Conservation (phyloP, 2,329 filamentous ascomycete genomes). For the Beauveria brongniartii region DNA sequence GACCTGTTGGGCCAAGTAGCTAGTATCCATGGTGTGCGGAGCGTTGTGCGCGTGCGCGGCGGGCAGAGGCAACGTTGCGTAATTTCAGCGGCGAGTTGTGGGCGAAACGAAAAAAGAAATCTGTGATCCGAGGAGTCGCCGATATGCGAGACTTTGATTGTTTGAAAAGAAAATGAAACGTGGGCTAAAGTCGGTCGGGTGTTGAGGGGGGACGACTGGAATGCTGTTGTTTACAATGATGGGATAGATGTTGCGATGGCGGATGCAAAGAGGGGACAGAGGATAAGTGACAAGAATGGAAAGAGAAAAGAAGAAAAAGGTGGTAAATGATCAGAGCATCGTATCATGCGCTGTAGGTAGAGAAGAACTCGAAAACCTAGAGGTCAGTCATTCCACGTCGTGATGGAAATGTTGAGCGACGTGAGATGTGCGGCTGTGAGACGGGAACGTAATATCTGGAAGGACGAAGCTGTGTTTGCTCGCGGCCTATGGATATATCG, state of each 20-base stretch:
- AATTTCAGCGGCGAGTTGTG: neutral
- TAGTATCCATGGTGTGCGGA: constrained; percentile 65
- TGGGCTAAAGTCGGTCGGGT: neutral
- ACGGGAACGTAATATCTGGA: neutral
- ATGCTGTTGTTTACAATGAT: constrained; percentile 11
- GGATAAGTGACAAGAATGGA: neutral
- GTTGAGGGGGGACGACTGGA: neutral
- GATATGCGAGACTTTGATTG: neutral
- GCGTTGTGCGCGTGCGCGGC: neutral
- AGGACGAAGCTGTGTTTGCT: neutral
- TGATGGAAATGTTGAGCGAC: constrained; percentile 6
- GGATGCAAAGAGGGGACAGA: neutral
- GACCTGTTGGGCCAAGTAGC: constrained; percentile 90
- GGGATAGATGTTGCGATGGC: neutral
- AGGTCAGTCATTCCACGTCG: constrained; percentile 2
- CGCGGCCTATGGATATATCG: no score
- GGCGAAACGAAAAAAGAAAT: neutral
- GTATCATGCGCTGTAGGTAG: constrained; percentile 8
- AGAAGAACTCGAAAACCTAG: neutral
- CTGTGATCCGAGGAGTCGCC: neutral
- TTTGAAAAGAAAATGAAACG: neutral
- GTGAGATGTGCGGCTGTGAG: neutral
- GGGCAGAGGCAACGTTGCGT: neutral
- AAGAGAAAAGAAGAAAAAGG: neutral
- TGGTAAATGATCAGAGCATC: constrained; percentile 6